Base-by-base conservation (phyloP, 495 filamentous ascomycete genomes). In the Daldinia concentrica region DNA sequence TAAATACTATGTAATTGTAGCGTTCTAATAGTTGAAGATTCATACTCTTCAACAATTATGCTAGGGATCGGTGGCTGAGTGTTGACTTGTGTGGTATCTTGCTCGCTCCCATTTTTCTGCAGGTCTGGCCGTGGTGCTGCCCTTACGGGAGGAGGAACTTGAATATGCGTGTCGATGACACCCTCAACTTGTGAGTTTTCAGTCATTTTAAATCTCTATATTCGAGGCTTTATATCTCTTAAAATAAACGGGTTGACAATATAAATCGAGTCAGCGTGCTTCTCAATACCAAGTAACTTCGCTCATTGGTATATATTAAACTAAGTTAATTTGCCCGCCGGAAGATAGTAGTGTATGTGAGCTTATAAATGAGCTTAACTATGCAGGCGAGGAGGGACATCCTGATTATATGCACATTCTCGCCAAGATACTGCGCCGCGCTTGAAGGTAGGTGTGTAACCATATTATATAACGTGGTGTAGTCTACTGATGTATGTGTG, bases 21-120 rank as follows among this genome's bases (percentile, higher is more conserved):
- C 15, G 6, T 34, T 15, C 29, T 3, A 12, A 22, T 2, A 19
- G 3, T 24, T 19, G 26, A n/a, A 30, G 1, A 36, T 12, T 27
- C 36, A 2, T 65, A 73, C 66, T 69, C 66, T 34, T 69, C 56
- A 39, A 58, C 39, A 22, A 69, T 62, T 9, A 69, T 17, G 6
- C 14, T 3, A 14, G 36, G 17, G 8, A 57, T 22, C 8, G 27
- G 4, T 14, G 37, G 19, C 43, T 29, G 12, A 36, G 15, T 8
- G 17, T 19, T 12, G n/a, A n/a, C 6, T 27, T 54, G 29, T 15
- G n/a, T 17, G 3, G n/a, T 12, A 17, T 54, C 43, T 29, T 54
- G 26, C 22, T 17, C 4, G n/a, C 19, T 37, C 19, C 1, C 30
- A 14, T 36, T 24, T 19, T 36, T 7, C 1, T 17, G 4, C 0